These are phyloP conservation scores for Tylopilus sp. DNA, from an alignment of 1,284 basidiomycete species.

Conservation along the genomic window DNA sequence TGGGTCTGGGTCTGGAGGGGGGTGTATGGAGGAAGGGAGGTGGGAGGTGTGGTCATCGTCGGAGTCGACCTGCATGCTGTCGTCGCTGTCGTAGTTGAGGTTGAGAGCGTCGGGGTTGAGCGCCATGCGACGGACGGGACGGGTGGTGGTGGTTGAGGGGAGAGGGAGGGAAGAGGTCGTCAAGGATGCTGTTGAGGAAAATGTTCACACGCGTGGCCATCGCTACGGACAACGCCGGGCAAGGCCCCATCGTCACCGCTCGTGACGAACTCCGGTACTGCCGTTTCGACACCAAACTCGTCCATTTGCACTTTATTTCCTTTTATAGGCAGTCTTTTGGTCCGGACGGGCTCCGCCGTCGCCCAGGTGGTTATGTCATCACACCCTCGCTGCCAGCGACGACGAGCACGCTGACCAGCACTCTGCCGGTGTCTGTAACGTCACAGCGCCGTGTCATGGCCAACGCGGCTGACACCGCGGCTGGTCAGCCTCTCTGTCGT, in stretches of 20 bases:
- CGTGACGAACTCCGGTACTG: conserved; percentile 43
- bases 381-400: conserved; percentile 23
- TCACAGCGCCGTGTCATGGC: no score
- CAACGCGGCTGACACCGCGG: no score
- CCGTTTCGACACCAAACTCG: conserved; percentile 34
- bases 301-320: conserved; percentile 21
- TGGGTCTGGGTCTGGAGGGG: conserved; percentile 34
- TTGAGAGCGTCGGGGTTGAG: conserved; percentile 39
- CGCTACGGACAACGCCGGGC: conserved; percentile 71
- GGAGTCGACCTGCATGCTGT: conserved; percentile 49
- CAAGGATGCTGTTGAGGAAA: conserved; percentile 64
- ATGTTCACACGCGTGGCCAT: conserved; percentile 69
- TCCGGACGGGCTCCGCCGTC: conserved; percentile 24
- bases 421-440: not conserved
- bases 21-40: conserved; percentile 18
- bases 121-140: conserved; percentile 36
- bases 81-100: conserved; percentile 40
- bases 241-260: conserved; percentile 66
- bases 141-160: conserved; percentile 34
- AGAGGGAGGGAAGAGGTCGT: conserved; percentile 45
- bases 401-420: conserved; percentile 21
- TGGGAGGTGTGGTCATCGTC: conserved; percentile 37
- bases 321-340: conserved; percentile 17
- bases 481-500: conserved; percentile 11
- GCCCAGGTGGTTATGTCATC: conserved; percentile 21